Evolutionary conservation across 2,329 filamentous ascomycete genomes (phyloP).

Genomic region (Alternaria gaisen): DNA sequence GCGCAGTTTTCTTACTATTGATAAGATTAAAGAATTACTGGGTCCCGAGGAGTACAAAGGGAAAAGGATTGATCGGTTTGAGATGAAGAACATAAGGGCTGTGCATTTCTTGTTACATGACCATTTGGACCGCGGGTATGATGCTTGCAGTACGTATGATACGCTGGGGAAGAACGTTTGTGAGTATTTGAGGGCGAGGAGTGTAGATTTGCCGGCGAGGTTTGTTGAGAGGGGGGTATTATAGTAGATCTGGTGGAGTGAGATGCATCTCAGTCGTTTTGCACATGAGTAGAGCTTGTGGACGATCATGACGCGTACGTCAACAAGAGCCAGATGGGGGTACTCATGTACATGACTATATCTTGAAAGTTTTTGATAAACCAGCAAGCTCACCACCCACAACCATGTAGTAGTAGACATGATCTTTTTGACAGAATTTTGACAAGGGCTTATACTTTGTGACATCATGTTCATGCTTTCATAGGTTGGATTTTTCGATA

Average conservation of each 20-base stretch:
- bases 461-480: no score
- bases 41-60: constrained; percentile 43
- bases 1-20: constrained; percentile 35
- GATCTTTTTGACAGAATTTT: no score
- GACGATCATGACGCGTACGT: no score
- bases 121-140: constrained; percentile 57
- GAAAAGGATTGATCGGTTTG: constrained; percentile 50
- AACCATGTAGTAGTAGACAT: no score
- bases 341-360: no score
- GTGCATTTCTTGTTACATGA: constrained; percentile 58
- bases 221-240: constrained; percentile 52
- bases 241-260: not conserved
- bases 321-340: no score
- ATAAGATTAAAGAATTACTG: constrained; percentile 36
- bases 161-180: constrained; percentile 58
- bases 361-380: no score
- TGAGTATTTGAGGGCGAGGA: constrained; percentile 57
- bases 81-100: constrained; percentile 50
- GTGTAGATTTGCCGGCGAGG: constrained; percentile 56
- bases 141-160: constrained; percentile 56
- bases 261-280: not conserved
- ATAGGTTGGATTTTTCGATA: no score
- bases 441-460: no score
- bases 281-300: not conserved
- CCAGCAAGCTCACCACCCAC: no score